Base-by-base conservation (phyloP, 257 asterid genomes). In the Solanum chiquidenum region DNA sequence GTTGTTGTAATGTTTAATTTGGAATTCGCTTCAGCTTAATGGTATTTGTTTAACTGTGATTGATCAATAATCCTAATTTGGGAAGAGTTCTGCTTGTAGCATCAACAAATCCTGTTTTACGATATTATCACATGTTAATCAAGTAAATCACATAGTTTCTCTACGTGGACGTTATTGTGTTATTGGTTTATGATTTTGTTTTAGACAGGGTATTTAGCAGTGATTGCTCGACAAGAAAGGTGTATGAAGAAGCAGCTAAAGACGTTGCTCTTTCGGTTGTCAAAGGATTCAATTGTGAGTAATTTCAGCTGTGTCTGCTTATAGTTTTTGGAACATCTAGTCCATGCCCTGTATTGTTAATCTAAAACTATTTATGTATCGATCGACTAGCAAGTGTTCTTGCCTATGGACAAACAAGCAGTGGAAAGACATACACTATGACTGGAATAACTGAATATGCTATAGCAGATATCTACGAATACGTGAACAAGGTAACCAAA, bases 231-330 rank as follows among this genome's bases (percentile, higher is more conserved):
- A 97, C 99, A 6, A 93, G 89, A 79, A 92, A 91, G 87, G 98
- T 97, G 77, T 97, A 97, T 35, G 95, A 94, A n/a, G 99, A 95
- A 80, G 96, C 96, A 31, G 98, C 99, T 10, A 97, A 95, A 90
- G 94, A 89, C 83, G 91, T 96, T n/a, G 95, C 95, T 21, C 94
- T 97, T 82, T 95, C 99, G 62, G 99, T 96, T 68, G 88, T 95
- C 55, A 93, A 92, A 73, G 99, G 99, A 69, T 93, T 96, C 33
- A 96, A 95, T 90, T 94, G 99, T 97, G 91, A 93, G 98, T 88
- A 52, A 38, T 55, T 55, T 55, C 58, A 46, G 58, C 58, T 46
- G 60, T 23, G 10, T 27, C 72, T 80, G 38, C 9, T 13, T 33
- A 74, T 86, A 25, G 35, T 44, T 31, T 33, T 84, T 84, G 42